Evolutionary conservation across 495 filamentous ascomycete genomes (phyloP).

Genomic region (Eremomyces bilateralis): DNA sequence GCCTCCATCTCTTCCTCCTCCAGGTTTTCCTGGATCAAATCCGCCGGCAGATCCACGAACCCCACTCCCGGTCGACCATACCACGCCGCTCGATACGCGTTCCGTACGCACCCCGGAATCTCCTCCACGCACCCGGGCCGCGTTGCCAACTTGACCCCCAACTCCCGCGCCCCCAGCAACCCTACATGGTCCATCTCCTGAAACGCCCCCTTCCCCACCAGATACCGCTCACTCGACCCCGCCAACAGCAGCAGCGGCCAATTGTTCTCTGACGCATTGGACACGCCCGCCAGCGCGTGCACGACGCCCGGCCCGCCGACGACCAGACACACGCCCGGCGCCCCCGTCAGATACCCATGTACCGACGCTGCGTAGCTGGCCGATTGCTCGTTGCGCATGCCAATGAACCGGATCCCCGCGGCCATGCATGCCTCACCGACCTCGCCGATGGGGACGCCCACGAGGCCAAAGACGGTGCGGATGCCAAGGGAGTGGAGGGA

Average conservation of each 20-base stretch:
- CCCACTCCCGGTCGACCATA: constrained; percentile 35
- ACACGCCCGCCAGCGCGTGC: constrained; percentile 37
- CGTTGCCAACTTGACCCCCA: too few relatives aligned
- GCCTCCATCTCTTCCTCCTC: constrained; percentile 5
- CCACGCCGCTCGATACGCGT: constrained; percentile 33
- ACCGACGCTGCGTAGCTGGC: constrained; percentile 40
- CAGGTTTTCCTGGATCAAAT: constrained; percentile 30
- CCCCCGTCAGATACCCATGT: constrained; percentile 43
- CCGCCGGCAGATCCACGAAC: constrained; percentile 40
- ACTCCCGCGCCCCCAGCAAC: too few relatives aligned
- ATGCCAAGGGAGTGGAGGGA: constrained; percentile 33
- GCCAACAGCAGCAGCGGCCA: constrained; percentile 38
- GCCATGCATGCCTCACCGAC: constrained; percentile 42
- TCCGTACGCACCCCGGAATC: constrained; percentile 28
- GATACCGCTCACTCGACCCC: constrained; percentile 33
- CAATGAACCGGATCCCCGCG: constrained; percentile 41
- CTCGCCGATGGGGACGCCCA: constrained; percentile 42
- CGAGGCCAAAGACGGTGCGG: constrained; percentile 39
- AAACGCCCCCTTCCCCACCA: constrained; percentile 34
- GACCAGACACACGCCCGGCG: constrained; percentile 37
- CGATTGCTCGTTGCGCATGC: constrained; percentile 44
- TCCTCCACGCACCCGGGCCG: constrained; percentile 27
- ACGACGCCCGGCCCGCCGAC: constrained; percentile 45
- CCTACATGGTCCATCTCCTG: constrained; percentile 40
- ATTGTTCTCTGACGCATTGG: constrained; percentile 33